These are phyloP conservation scores for Tubosaeta sp. DNA, from an alignment of 768 basidiomycete genomes.

Conservation along the genomic window DNA sequence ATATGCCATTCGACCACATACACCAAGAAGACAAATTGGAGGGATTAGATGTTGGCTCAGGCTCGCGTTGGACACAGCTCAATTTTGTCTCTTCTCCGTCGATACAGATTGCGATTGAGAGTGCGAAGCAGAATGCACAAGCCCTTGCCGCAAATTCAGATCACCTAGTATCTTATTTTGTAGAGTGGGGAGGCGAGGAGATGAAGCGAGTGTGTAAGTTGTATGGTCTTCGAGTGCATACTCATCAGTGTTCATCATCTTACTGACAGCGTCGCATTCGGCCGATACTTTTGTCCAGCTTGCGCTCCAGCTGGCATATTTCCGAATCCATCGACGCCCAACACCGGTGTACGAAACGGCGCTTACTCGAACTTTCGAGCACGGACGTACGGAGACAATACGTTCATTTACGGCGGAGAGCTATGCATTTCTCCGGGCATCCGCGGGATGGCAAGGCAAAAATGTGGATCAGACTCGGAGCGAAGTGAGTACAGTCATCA, in stretches of 20 bases:
- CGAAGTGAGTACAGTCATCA: slow-evolving; percentile 10
- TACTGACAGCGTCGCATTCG: slow-evolving; percentile 42
- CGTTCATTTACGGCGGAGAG: slow-evolving; percentile 71
- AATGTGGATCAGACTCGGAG: neutral
- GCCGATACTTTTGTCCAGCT: slow-evolving; percentile 91
- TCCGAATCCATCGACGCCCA: slow-evolving; percentile 66
- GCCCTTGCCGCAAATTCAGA: slow-evolving; percentile 75
- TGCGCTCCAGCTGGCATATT: slow-evolving; percentile 90
- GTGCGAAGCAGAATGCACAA: slow-evolving; percentile 54
- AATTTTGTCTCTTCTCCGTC: slow-evolving; percentile 71
- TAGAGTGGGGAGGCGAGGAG: slow-evolving; percentile 82
- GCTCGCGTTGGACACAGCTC: slow-evolving; percentile 52
- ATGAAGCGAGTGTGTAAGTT: slow-evolving; percentile 68
- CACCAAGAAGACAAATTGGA: neutral
- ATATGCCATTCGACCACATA: slow-evolving; percentile 10
- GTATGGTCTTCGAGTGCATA: neutral
- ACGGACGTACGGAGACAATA: slow-evolving; percentile 89
- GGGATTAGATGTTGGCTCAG: slow-evolving; percentile 8
- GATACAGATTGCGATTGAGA: slow-evolving; percentile 51
- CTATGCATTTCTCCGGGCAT: slow-evolving; percentile 46
- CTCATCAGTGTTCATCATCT: neutral
- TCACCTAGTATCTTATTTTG: slow-evolving; percentile 76
- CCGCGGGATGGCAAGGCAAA: slow-evolving; percentile 16
- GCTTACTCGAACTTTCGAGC: slow-evolving; percentile 79
- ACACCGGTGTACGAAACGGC: slow-evolving; percentile 94